Evolutionary conservation across 768 basidiomycete genomes (phyloP).

Genomic region (Boletus sp.): DNA sequence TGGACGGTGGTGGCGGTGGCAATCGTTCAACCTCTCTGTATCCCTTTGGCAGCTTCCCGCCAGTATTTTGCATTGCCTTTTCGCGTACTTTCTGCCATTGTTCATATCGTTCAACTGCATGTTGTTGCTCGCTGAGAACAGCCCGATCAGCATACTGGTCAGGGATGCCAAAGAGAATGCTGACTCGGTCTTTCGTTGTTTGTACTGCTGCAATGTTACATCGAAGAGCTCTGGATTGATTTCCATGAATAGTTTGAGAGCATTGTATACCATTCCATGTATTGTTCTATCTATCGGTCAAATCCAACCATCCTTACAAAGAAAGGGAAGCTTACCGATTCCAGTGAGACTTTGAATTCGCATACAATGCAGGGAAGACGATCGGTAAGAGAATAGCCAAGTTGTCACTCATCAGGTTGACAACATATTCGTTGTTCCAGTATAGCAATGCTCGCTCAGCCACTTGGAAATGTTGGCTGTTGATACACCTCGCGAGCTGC

Average conservation of each 20-base stretch:
- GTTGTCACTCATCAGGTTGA: constrained; percentile 99
- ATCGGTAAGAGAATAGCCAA: constrained; percentile 85
- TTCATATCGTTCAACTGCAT: constrained; percentile 79
- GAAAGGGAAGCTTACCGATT: constrained; percentile 67
- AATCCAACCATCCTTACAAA: neutral
- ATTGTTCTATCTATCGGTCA: constrained; percentile 66
- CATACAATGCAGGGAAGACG: constrained; percentile 94
- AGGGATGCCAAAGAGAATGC: constrained; percentile 32
- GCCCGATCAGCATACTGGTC: constrained; percentile 1
- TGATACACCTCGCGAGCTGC: constrained; percentile 95
- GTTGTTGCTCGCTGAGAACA: constrained; percentile 73
- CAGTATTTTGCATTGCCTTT: constrained; percentile 67
- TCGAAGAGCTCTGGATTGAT: constrained; percentile 97
- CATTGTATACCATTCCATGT: constrained; percentile 99
- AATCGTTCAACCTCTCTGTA: constrained; percentile 65
- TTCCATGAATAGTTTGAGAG: constrained; percentile 98
- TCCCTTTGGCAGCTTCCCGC: constrained; percentile 67
- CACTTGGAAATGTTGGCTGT: constrained; percentile 99
- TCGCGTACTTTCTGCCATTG: constrained; percentile 87
- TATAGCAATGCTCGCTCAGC: constrained; percentile 95
- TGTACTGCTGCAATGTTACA: constrained; percentile 89
- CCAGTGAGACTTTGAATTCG: constrained; percentile 97
- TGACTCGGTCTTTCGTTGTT: constrained; percentile 79
- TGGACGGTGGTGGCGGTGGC: constrained; percentile 74
- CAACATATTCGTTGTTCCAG: constrained; percentile 99